Base-by-base conservation (phyloP, 305 asterid genomes). In the Nicotiana rustica region DNA sequence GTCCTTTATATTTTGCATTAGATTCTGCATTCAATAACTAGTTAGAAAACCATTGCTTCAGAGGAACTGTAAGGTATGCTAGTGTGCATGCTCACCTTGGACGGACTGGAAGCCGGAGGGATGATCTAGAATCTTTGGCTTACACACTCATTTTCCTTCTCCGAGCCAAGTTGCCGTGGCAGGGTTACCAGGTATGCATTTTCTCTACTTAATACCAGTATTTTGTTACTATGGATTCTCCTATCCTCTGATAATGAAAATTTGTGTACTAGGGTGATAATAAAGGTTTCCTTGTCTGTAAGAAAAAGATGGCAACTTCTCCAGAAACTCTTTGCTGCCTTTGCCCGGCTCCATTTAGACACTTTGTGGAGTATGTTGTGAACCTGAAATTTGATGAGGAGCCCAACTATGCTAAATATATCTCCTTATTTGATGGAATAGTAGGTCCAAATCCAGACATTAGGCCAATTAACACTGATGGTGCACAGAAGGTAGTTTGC, bases 51-150 rank as follows among this genome's bases (percentile, higher is more conserved):
- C 64, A 75, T 52, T 75, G 80, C 29, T 81, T 81, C 93, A 96
- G 99, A 91, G 98, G 99, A 77, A 94, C 99, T 57, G 93, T 92
- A 67, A 94, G 98, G 21, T 96, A 96, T 83, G 99, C 99, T 18
- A 92, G 98, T 84, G 99, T 88, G 67, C 99, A 96, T 86, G 97
- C 97, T 85, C 98, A 94, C 86, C 87, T 93, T 60, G 98, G 99
- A 80, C 92, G 98, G 87, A 90, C 94, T 61, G 91, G 89, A 35
- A 93, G 94, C 82, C 86, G 99, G 86, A 90, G 99, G 84, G 99
- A 96, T 89, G 99, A 96, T 88, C 86, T 96, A 78, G 98, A 94
- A 82, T 96, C 99, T 82, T 95, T 96, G 84, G 98, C 97, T 79
- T 96, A 96, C 82, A 96, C 99, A 4, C 93, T 96, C 77, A 84